Conservation (phyloP, 768 basidiomycete genomes). For the Plicaturopsis crispa region DNA sequence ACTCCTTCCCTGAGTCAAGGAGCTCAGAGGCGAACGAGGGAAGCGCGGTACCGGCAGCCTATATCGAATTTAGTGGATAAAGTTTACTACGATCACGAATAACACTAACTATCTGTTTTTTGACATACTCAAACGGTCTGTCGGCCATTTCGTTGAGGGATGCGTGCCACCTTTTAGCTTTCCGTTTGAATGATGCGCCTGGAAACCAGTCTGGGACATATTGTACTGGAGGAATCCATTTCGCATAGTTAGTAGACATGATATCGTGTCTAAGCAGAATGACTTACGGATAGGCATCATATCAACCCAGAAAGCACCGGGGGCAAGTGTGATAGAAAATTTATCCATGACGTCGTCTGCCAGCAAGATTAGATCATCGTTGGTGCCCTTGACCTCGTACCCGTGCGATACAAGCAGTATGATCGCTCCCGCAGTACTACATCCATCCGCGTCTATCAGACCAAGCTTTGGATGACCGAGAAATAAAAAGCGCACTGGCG, state of each 20-base stretch:
- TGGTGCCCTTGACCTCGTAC: conserved; percentile 28
- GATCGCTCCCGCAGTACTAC: conserved; percentile 32
- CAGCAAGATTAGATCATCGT: conserved; percentile 31
- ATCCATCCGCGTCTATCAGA: neutral
- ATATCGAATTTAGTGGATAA: neutral
- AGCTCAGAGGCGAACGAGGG: conserved; percentile 10
- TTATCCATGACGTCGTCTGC: conserved; percentile 32
- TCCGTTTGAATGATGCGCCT: conserved; percentile 29
- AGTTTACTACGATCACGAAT: neutral
- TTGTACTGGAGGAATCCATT: conserved; percentile 21
- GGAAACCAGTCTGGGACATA: conserved; percentile 38
- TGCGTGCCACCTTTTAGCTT: conserved; percentile 23
- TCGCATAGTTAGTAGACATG: neutral
- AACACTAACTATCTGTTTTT: conserved; percentile 5
- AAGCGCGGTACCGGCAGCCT: conserved; percentile 11
- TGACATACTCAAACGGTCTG: conserved; percentile 6
- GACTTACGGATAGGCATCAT: conserved; percentile 25
- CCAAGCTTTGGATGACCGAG: neutral
- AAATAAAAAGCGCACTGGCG: conserved; percentile 26
- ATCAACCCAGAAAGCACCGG: conserved; percentile 34
- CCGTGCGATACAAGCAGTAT: conserved; percentile 35
- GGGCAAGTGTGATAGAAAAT: conserved; percentile 28
- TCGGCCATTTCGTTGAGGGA: conserved; percentile 19
- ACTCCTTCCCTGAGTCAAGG: conserved; percentile 3
- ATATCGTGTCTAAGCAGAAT: neutral